Percentiles rank a stretch among this genome's conserved stretches.
These are phyloP conservation scores for Phyllosticta citriasiana DNA, from an alignment of 2,329 filamentous ascomycete species.

Conservation along the genomic window DNA sequence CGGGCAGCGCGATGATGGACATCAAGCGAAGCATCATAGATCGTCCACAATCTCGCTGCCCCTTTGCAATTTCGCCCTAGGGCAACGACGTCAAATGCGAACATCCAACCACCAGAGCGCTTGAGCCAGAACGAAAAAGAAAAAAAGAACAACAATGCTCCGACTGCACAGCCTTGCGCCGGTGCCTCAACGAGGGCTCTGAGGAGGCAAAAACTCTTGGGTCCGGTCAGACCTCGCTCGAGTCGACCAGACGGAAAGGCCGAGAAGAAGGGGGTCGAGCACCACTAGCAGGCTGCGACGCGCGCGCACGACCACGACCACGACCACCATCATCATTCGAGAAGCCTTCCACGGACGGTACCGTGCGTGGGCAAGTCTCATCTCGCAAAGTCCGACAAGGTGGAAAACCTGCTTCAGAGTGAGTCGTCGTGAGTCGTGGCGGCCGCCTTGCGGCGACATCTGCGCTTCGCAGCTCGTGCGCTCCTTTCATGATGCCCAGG, in stretches of 20 bases:
- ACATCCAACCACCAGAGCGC: not conserved
- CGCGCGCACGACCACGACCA: not conserved
- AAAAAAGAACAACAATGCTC: not conserved
- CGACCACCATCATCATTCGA: not conserved
- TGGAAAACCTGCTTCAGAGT: not conserved
- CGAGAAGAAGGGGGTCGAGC: not conserved
- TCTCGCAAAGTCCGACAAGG: not conserved
- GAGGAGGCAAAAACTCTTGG: not conserved
- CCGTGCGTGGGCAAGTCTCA: not conserved
- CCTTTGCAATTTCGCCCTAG: not conserved
- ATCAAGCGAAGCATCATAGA: not conserved
- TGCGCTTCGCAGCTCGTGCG: not conserved
- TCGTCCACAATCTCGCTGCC: not conserved
- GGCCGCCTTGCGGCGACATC: not conserved
- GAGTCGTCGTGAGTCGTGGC: not conserved
- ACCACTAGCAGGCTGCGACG: not conserved
- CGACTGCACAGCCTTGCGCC: not conserved
- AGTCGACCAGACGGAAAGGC: not conserved
- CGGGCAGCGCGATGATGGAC: not conserved
- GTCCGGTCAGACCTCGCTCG: no score
- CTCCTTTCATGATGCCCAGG: not conserved
- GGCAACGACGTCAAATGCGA: not conserved
- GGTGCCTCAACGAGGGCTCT: not conserved
- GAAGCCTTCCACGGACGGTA: not conserved
- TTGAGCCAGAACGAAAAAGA: not conserved